Base-by-base conservation (phyloP, 768 basidiomycete genomes). In the Mycena galericulata region DNA sequence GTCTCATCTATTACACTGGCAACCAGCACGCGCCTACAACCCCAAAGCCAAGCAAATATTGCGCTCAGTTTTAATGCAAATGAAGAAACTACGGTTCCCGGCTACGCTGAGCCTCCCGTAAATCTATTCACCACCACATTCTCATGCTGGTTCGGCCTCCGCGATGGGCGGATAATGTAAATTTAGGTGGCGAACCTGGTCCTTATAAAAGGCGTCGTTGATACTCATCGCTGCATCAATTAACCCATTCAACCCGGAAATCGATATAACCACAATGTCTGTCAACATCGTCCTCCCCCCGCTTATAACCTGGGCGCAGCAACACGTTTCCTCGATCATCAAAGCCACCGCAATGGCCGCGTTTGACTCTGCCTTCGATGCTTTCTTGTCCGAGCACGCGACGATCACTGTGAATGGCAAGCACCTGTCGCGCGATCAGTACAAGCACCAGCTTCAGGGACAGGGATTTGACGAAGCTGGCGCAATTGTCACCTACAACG, bases 281-380 rank as follows among this genome's bases (percentile, higher is more conserved):
- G 12, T 18, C 47, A 54, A 58, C 46, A 67, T 71, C 57, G 70
- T 64, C 18, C 70, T 71, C 43, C 84, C 83, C 9, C 68, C 79
- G 3, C 85, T 87, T 67, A 77, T 79, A 27, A 73, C 75, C 45
- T 87, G 83, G 83, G 80, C 83, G 17, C 68, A 85, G 69, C 73
- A 77, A 56, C 82, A 73, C 70, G 54, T 88, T 60, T 75, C 75
- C 4, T 69, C 80, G 27, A 60, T 87, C 50, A 76, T 84, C 67
- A 67, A 78, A 62, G 81, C 85, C 7, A 83, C 81, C 36, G 82
- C 77, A 5, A 45, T 73, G 26, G 63, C 65, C 0, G 78, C 74
- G 20, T 84, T 86, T 65, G 65, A 80, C 51, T 34, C 65, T 22
- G 79, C 81, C 0, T 84, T 87, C 74, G 80, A 86, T 38, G 73